A percentile compares a stretch with the other conserved stretches of the same genome.
phyloP scores from a whole-genome alignment of 2,329 filamentous ascomycete species.

The Byssothecium circinans region DNA sequence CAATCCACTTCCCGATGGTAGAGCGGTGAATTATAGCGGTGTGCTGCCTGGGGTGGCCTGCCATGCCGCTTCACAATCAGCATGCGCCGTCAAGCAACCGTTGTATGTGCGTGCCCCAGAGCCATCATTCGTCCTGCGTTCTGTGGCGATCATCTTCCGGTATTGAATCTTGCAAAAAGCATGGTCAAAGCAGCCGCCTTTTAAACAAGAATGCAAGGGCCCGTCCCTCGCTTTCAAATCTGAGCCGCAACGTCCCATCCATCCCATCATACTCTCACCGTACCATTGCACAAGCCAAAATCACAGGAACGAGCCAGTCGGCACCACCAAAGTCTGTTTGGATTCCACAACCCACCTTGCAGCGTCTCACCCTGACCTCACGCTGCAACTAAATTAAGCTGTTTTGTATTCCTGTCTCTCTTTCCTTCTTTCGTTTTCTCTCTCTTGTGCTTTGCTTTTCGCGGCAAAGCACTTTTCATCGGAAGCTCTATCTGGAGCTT shows the following conservation, averaged over 20 bases:
- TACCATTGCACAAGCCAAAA: slow-evolving; percentile 19
- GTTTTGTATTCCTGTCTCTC: slow-evolving; percentile 32
- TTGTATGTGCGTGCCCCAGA: too few species aligned
- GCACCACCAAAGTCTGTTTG: slow-evolving; percentile 23
- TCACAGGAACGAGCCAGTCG: slow-evolving; percentile 25
- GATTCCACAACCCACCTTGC: slow-evolving; percentile 38
- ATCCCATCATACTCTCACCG: slow-evolving; percentile 1
- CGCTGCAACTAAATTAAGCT: slow-evolving; percentile 29
- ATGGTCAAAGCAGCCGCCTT: slow-evolving; percentile 26
- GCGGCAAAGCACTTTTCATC: slow-evolving; percentile 29
- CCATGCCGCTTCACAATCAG: slow-evolving; percentile 32
- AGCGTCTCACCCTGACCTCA: slow-evolving; percentile 23
- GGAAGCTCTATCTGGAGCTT: slow-evolving; percentile 12
- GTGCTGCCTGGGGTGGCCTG: slow-evolving; percentile 31
- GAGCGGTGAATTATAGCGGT: slow-evolving; percentile 29
- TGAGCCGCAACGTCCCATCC: slow-evolving; percentile 20
- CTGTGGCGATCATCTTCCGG: slow-evolving; percentile 23
- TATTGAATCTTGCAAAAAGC: slow-evolving; percentile 19
- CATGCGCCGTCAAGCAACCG: slow-evolving; percentile 7
- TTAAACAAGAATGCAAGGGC: slow-evolving; percentile 42
- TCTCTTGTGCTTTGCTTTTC: slow-evolving; percentile 39
- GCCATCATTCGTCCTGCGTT: slow-evolving; percentile 17
- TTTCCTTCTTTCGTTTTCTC: slow-evolving; percentile 25
- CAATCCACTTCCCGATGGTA: slow-evolving; percentile 9
- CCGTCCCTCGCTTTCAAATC: slow-evolving; percentile 16